phyloP scores from a whole-genome alignment of 2,329 filamentous ascomycete genomes.

The Aplosporella prunicola region DNA sequence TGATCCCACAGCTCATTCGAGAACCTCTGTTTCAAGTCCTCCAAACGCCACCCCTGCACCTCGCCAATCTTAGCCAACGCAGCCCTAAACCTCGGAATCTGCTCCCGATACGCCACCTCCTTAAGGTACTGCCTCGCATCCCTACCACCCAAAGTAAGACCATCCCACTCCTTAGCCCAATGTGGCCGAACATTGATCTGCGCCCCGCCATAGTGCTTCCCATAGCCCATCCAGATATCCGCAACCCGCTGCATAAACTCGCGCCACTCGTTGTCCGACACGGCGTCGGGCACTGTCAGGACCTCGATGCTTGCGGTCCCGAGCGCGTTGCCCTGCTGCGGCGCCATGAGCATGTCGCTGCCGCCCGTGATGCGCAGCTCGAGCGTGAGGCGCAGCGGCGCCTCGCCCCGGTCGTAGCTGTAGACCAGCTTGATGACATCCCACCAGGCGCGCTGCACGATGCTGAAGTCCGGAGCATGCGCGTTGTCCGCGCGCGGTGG shows the following conservation, averaged over 20 bases:
- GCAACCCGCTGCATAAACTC: conserved; percentile 34
- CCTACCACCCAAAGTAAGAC: conserved; percentile 20
- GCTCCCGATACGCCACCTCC: conserved; percentile 30
- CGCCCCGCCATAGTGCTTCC: too few relatives aligned
- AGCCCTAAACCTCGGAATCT: conserved; percentile 30
- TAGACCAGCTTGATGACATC: conserved; percentile 41
- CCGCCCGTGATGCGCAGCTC: conserved; percentile 38
- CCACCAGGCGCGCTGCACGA: conserved; percentile 42
- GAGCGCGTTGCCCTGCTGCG: conserved; percentile 33
- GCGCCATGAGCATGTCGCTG: conserved; percentile 37
- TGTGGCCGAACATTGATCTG: conserved; percentile 33
- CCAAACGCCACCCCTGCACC: conserved; percentile 32
- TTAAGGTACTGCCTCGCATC: conserved; percentile 27
- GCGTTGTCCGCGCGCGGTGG: conserved; percentile 23
- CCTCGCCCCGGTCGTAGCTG: conserved; percentile 19
- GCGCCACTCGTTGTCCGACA: conserved; percentile 30
- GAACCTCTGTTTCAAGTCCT: conserved; percentile 30
- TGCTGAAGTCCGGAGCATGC: conserved; percentile 32
- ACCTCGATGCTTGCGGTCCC: conserved; percentile 38
- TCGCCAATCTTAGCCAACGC: conserved; percentile 28
- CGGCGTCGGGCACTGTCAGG: conserved; percentile 33
- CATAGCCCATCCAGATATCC: conserved; percentile 35
- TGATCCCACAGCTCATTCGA: conserved; percentile 35
- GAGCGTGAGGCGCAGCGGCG: conserved; percentile 35
- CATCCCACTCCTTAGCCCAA: conserved; percentile 40